Evolutionary conservation across 768 basidiomycete species (phyloP).

Genomic region (Leccinum sublutescens): DNA sequence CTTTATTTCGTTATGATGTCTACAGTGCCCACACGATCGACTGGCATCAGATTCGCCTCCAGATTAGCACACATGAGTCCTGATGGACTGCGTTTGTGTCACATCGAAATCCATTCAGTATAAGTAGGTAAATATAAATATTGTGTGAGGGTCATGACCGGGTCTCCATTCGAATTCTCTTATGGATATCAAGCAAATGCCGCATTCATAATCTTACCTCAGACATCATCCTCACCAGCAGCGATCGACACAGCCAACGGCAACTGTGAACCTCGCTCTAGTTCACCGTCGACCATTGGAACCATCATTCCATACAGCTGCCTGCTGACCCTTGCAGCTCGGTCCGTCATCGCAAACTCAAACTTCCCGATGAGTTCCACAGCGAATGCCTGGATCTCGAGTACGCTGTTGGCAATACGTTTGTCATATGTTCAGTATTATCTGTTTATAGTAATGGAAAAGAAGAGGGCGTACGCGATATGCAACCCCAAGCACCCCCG

Average conservation of each 20-base stretch:
- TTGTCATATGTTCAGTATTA: too few relatives aligned
- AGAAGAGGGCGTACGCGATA: not conserved
- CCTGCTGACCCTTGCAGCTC: slow-evolving; percentile 27
- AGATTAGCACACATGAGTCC: not conserved
- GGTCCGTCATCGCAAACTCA: slow-evolving; percentile 37
- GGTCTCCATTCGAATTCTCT: too few relatives aligned
- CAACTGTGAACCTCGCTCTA: slow-evolving; percentile 27
- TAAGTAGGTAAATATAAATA: not conserved
- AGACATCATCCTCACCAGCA: not conserved
- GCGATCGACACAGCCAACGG: slow-evolving; percentile 14
- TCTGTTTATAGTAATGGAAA: not conserved
- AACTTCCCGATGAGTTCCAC: slow-evolving; percentile 40
- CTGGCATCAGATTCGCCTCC: not conserved
- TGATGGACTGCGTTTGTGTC: not conserved
- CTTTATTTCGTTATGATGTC: not conserved
- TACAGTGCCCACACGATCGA: not conserved
- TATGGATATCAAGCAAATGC: too few relatives aligned
- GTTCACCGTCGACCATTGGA: slow-evolving; percentile 34
- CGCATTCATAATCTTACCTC: not conserved
- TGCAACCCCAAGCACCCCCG: slow-evolving; percentile 25
- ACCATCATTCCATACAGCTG: slow-evolving; percentile 27
- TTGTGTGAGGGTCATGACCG: too few relatives aligned
- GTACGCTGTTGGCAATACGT: not conserved
- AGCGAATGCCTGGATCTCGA: too few relatives aligned
- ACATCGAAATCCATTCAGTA: not conserved